Percentiles rank a stretch among this genome's conserved stretches.
phyloP scores from a whole-genome alignment of 495 filamentous ascomycete genomes.

The Cercophora scortea region DNA sequence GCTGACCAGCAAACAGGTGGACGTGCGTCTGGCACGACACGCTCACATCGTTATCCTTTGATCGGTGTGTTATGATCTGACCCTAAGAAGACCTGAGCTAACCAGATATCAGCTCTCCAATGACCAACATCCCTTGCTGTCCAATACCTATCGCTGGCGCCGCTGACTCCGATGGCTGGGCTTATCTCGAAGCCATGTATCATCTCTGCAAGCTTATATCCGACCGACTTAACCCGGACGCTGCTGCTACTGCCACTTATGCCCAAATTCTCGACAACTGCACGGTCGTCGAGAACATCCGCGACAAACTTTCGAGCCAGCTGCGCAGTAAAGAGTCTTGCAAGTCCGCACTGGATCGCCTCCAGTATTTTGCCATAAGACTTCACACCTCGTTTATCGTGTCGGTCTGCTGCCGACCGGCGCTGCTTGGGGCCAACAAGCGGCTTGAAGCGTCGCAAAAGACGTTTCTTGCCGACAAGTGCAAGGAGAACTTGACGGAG shows the following conservation, averaged over 20 bases:
- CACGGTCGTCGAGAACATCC: slow-evolving; percentile 38
- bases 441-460: slow-evolving; percentile 36
- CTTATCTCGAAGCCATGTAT: slow-evolving; percentile 49
- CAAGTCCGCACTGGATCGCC: slow-evolving; percentile 44
- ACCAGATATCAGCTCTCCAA: slow-evolving; percentile 28
- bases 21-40: slow-evolving; percentile 51
- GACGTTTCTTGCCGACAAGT: slow-evolving; percentile 41
- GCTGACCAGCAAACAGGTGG: slow-evolving; percentile 32
- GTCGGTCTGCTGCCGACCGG: slow-evolving; percentile 47
- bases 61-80: slow-evolving; percentile 30
- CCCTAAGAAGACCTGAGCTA: neutral
- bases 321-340: slow-evolving; percentile 43
- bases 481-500: slow-evolving; percentile 55
- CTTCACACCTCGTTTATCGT: slow-evolving; percentile 49
- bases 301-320: slow-evolving; percentile 32
- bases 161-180: slow-evolving; percentile 36
- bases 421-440: slow-evolving; percentile 35
- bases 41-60: slow-evolving; percentile 47
- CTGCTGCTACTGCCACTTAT: slow-evolving; percentile 34
- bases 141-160: slow-evolving; percentile 37
- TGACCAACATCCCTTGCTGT: slow-evolving; percentile 43
- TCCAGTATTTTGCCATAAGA: slow-evolving; percentile 47
- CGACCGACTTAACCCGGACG: slow-evolving; percentile 43
- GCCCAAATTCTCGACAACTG: slow-evolving; percentile 40
- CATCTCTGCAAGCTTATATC: slow-evolving; percentile 45